A percentile compares a stretch with the other conserved stretches of the same genome.
These are phyloP conservation scores for Cyberlindnera nakhonratchasimensis DNA, from an alignment of 805 yeast species.

Conservation along the genomic window DNA sequence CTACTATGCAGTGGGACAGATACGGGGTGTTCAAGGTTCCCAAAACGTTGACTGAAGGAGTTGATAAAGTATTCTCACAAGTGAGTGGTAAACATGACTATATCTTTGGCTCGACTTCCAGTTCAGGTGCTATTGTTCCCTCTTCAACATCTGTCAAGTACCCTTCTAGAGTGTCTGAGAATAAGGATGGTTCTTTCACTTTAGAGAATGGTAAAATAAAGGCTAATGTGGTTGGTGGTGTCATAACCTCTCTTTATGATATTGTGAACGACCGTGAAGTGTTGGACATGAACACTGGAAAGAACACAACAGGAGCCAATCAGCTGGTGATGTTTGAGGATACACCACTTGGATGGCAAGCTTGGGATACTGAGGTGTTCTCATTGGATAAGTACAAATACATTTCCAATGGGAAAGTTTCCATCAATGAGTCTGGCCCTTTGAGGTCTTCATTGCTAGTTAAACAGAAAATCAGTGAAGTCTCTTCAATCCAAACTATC, in stretches of 20 bases:
- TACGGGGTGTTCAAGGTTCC: slow-evolving; percentile 38
- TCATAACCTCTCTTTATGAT: slow-evolving; percentile 63
- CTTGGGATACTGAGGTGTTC: slow-evolving; percentile 96
- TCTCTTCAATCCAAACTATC: slow-evolving; percentile 58
- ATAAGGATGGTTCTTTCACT: slow-evolving; percentile 39
- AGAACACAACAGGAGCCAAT: slow-evolving; percentile 57
- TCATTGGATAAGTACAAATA: slow-evolving; percentile 70
- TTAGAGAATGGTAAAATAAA: slow-evolving; percentile 60
- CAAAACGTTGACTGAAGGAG: slow-evolving; percentile 10
- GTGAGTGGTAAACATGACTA: slow-evolving; percentile 23
- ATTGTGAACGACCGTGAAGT: slow-evolving; percentile 56
- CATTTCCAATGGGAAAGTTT: slow-evolving; percentile 36
- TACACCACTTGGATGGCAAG: slow-evolving; percentile 87
- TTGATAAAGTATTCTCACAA: slow-evolving; percentile 12
- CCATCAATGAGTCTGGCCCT: slow-evolving; percentile 48
- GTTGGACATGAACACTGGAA: slow-evolving; percentile 52
- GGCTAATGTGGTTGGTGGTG: slow-evolving; percentile 50
- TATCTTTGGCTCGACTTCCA: slow-evolving; percentile 11
- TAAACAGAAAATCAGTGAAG: slow-evolving; percentile 52
- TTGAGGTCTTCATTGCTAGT: slow-evolving; percentile 62
- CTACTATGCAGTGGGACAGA: slow-evolving; percentile 67
- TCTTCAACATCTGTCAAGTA: slow-evolving; percentile 29
- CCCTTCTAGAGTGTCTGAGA: slow-evolving; percentile 47
- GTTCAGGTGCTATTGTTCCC: slow-evolving; percentile 16
- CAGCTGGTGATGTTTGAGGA: slow-evolving; percentile 83